These are phyloP conservation scores for Hypoxylon trugodes DNA, from an alignment of 495 filamentous ascomycete species.

Conservation along the genomic window DNA sequence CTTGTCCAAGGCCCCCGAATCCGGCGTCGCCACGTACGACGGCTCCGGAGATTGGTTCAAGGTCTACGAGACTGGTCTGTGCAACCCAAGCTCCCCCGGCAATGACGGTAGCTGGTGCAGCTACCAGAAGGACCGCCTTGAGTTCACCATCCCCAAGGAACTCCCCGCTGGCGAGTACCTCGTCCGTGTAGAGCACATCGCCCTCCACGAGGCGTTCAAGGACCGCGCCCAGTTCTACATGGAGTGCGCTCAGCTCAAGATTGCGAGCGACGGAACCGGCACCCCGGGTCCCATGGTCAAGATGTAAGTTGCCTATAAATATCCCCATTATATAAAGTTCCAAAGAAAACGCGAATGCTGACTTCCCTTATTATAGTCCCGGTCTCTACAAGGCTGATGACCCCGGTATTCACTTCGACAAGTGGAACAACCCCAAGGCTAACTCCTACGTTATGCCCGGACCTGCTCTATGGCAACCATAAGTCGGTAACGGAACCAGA, in stretches of 20 bases:
- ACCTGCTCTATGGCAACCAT: too few species aligned
- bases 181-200: conserved; percentile 64
- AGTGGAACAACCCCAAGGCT: conserved; percentile 43
- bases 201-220: conserved; percentile 55
- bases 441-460: conserved; percentile 49
- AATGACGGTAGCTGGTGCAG: conserved; percentile 49
- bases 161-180: conserved; percentile 64
- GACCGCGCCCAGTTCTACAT: conserved; percentile 58
- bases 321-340: too few species aligned
- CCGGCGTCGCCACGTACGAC: conserved; percentile 53
- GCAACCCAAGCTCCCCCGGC: conserved; percentile 37
- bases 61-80: conserved; percentile 54
- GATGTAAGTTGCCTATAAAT: conserved; percentile 37
- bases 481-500: too few species aligned
- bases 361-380: too few species aligned
- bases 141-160: conserved; percentile 59
- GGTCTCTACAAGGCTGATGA: conserved; percentile 59
- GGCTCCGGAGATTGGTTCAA: conserved; percentile 63
- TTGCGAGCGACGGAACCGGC: conserved; percentile 55
- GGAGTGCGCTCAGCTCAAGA: conserved; percentile 62
- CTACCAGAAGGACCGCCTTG: conserved; percentile 51
- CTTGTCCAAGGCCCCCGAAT: conserved; percentile 58
- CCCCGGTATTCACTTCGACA: conserved; percentile 55
- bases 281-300: conserved; percentile 53
- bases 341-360: too few species aligned